Evolutionary conservation across 371 early-diverging fungal genomes (phyloP).

Genomic region (Coemansia sp.): DNA sequence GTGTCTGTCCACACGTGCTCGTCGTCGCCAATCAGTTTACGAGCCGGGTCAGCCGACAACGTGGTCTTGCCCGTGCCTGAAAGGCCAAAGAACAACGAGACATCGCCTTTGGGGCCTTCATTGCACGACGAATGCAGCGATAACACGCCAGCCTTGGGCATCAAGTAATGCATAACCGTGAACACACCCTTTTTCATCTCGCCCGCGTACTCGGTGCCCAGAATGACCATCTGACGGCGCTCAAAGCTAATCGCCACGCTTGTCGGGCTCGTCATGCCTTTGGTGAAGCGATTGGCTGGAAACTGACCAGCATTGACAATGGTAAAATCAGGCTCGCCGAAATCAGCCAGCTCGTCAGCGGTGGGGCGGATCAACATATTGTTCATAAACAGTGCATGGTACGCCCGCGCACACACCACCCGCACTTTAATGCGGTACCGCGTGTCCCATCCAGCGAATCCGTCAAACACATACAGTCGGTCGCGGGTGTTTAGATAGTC

Average conservation of each 20-base stretch:
- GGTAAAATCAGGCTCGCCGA: conserved; percentile 94
- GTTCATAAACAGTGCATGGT: conserved; percentile 94
- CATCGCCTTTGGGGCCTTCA: conserved; percentile 87
- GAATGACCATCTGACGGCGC: conserved; percentile 80
- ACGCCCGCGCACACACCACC: conserved; percentile 91
- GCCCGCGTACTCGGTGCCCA: conserved; percentile 97
- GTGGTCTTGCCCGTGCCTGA: conserved; percentile 98
- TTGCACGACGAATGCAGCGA: conserved; percentile 96
- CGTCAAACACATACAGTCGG: conserved; percentile 94
- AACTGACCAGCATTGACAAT: conserved; percentile 95
- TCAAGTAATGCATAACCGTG: conserved; percentile 97
- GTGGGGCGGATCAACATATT: conserved; percentile 97
- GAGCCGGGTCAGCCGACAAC: conserved; percentile 91
- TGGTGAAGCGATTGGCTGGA: conserved; percentile 94
- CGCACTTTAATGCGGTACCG: conserved; percentile 94
- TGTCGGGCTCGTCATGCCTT: conserved; percentile 94
- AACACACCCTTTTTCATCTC: conserved; percentile 99
- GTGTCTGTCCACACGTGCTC: conserved; percentile 98
- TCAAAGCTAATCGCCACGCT: conserved; percentile 89
- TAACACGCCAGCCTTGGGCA: conserved; percentile 94
- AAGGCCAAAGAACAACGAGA: conserved; percentile 96
- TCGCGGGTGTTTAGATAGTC: conserved; percentile 94
- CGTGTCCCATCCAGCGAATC: conserved; percentile 92
- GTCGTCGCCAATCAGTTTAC: conserved; percentile 95
- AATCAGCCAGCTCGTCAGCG: conserved; percentile 79